Conservation (phyloP, 768 basidiomycete genomes). For the Hysterangium stoloniferum region DNA sequence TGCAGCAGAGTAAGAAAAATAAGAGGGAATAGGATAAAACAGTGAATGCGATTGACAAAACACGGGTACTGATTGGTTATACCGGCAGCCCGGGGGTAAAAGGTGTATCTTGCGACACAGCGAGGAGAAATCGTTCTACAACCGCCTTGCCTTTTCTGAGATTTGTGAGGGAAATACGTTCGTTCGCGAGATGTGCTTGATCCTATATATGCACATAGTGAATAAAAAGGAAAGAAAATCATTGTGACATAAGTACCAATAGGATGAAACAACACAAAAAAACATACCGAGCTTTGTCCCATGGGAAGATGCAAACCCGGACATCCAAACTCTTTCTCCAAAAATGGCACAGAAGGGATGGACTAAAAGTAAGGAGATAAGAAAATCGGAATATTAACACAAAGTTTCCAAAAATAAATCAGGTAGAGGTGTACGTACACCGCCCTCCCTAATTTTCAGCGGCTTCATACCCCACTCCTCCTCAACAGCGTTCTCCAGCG, state of each 20-base stretch:
- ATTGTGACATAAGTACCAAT: neutral
- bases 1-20: too few species aligned
- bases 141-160: slow-evolving; percentile 72
- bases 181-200: slow-evolving; percentile 90
- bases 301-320: slow-evolving; percentile 90
- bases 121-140: slow-evolving; percentile 51
- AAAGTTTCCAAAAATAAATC: neutral
- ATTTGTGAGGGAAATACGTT: slow-evolving; percentile 81
- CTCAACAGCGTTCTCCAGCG: slow-evolving; percentile 72
- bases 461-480: slow-evolving; percentile 87
- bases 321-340: slow-evolving; percentile 88
- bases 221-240: slow-evolving; percentile 4
- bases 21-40: too few species aligned
- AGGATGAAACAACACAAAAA: neutral
- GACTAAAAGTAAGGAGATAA: too few species aligned
- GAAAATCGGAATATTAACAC: slow-evolving; percentile 3
- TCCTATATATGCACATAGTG: slow-evolving; percentile 38
- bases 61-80: too few species aligned
- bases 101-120: slow-evolving; percentile 9
- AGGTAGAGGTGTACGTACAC: slow-evolving; percentile 42
- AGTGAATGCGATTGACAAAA: too few species aligned
- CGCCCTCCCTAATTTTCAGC: slow-evolving; percentile 86
- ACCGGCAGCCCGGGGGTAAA: too few species aligned
- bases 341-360: slow-evolving; percentile 87
- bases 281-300: slow-evolving; percentile 78